Conservation (phyloP, 1,284 basidiomycete genomes). For the Rhodotorula sp. region DNA sequence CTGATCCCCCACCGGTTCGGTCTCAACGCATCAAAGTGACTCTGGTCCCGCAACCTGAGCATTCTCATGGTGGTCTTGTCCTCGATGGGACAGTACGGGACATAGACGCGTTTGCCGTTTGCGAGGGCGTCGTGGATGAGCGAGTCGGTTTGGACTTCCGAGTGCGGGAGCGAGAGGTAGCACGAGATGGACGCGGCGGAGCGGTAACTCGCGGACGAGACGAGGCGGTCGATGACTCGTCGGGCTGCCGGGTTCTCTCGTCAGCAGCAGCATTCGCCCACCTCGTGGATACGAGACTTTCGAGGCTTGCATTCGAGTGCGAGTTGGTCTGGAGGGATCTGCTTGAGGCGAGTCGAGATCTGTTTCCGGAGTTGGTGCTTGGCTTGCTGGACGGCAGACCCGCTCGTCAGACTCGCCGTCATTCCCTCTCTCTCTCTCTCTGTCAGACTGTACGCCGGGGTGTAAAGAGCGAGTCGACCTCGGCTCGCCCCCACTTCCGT, state of each 20-base stretch:
- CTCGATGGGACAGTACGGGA: constrained; percentile 49
- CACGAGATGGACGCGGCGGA: constrained; percentile 45
- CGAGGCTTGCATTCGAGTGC: constrained; percentile 35
- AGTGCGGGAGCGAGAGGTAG: constrained; percentile 49
- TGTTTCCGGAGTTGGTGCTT: constrained; percentile 45
- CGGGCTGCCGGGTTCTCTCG: constrained; percentile 28
- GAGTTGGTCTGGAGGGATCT: constrained; percentile 26
- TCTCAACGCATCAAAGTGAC: constrained; percentile 46
- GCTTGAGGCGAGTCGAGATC: constrained; percentile 39
- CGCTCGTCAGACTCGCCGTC: constrained; percentile 4
- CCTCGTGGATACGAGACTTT: too few relatives aligned
- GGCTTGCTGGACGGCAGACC: constrained; percentile 34
- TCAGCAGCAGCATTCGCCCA: neutral
- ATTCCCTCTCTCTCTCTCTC: neutral
- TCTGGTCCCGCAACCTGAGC: constrained; percentile 45
- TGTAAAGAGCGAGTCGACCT: too few relatives aligned
- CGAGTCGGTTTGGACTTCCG: constrained; percentile 49
- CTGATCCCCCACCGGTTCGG: constrained; percentile 51
- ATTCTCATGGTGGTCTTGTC: constrained; percentile 48
- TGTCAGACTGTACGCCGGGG: neutral
- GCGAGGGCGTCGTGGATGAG: constrained; percentile 47
- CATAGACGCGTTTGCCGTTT: constrained; percentile 48
- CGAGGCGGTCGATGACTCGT: constrained; percentile 43
- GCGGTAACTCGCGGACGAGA: constrained; percentile 45
- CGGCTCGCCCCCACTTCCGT: too few relatives aligned